Percentiles rank a stretch among this genome's conserved stretches.
These are phyloP conservation scores for Mycena haematopus DNA, from an alignment of 768 basidiomycete genomes.

Conservation along the genomic window DNA sequence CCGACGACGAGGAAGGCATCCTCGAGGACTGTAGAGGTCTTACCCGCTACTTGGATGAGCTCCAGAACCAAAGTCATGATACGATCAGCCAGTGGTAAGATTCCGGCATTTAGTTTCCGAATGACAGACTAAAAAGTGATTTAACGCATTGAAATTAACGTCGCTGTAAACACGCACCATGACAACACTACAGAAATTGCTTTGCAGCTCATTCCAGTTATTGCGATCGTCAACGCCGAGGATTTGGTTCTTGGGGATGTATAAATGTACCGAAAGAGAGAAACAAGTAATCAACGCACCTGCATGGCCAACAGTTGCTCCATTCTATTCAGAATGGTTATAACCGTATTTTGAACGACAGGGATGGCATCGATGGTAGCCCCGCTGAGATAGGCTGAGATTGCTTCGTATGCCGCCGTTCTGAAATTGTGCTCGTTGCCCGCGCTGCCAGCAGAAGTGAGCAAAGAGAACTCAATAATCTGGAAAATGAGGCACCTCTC, in stretches of 20 bases:
- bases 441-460: conserved; percentile 50
- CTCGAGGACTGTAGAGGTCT: conserved; percentile 93
- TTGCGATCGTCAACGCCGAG: conserved; percentile 95
- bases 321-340: conserved; percentile 88
- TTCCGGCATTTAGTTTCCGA: conserved; percentile 81
- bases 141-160: neutral
- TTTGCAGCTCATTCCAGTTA: conserved; percentile 98
- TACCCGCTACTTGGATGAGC: conserved; percentile 86
- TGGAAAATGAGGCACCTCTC: conserved; percentile 66
- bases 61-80: conserved; percentile 93
- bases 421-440: conserved; percentile 92
- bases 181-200: conserved; percentile 91
- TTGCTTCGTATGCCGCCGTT: conserved; percentile 95
- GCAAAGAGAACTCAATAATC: conserved; percentile 5
- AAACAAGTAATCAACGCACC: conserved; percentile 48
- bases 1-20: conserved; percentile 96
- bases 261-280: conserved; percentile 1
- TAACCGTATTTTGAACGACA: conserved; percentile 81
- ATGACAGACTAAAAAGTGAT: conserved; percentile 69
- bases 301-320: conserved; percentile 86
- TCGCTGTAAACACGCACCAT: conserved; percentile 59
- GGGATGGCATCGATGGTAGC: conserved; percentile 79
- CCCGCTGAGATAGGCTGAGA: conserved; percentile 85
- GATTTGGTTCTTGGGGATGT: conserved; percentile 75
- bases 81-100: conserved; percentile 88